These are phyloP conservation scores for Botryotinia narcissicola DNA, from an alignment of 2,329 filamentous ascomycete species.

Conservation along the genomic window DNA sequence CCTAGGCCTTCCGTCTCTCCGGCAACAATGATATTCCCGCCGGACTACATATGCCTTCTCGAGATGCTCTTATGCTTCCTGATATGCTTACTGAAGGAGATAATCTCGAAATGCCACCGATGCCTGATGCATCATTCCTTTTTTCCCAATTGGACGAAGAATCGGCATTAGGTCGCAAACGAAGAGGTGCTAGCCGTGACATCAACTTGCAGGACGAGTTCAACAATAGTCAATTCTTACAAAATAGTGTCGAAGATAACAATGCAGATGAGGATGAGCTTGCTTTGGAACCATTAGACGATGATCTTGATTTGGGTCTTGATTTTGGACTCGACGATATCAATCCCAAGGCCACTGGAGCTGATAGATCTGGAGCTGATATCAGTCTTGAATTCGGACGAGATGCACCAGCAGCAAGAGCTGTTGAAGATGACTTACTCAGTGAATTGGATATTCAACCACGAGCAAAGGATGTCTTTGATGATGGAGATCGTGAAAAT, in stretches of 20 bases:
- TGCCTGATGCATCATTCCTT: conserved; percentile 83
- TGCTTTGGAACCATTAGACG: conserved; percentile 54
- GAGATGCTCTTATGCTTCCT: conserved; percentile 82
- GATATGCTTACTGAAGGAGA: conserved; percentile 94
- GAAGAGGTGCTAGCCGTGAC: conserved; percentile 58
- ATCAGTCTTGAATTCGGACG: conserved; percentile 84
- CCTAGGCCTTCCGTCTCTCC: conserved; percentile 84
- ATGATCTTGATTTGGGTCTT: conserved; percentile 72
- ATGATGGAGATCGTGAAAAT: conserved; percentile 50
- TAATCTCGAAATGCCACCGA: conserved; percentile 70
- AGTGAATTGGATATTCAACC: conserved; percentile 58
- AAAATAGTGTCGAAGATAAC: conserved; percentile 53
- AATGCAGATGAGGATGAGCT: conserved; percentile 54
- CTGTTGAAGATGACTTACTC: conserved; percentile 68
- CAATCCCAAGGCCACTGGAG: conserved; percentile 29
- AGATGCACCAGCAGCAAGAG: conserved; percentile 69
- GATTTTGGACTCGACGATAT: conserved; percentile 54
- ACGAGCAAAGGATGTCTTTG: conserved; percentile 54
- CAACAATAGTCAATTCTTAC: conserved; percentile 76
- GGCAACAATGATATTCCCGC: conserved; percentile 95
- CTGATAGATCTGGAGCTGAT: conserved; percentile 41
- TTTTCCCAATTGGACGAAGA: conserved; percentile 70
- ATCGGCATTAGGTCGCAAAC: conserved; percentile 55
- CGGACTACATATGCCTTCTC: conserved; percentile 75
- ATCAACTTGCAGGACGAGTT: conserved; percentile 69